Conservation (phyloP, 2,329 filamentous ascomycete genomes). For the Fusarium aywerte region DNA sequence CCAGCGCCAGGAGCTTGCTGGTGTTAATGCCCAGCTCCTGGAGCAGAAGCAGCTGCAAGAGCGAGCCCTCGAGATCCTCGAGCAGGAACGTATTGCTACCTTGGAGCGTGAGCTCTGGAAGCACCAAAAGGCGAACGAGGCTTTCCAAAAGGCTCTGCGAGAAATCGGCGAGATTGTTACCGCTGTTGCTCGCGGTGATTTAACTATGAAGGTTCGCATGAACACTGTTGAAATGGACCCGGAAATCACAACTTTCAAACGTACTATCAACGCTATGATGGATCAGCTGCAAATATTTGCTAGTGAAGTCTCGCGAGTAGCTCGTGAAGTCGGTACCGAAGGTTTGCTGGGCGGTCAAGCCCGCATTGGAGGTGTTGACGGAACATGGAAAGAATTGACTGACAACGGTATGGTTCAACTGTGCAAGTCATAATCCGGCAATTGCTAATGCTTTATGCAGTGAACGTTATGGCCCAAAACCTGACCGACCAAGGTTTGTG, state of each 20-base stretch:
- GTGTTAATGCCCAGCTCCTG: conserved; percentile 85
- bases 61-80: conserved; percentile 81
- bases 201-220: conserved; percentile 96
- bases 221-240: conserved; percentile 97
- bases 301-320: conserved; percentile 93
- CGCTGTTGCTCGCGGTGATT: conserved; percentile 91
- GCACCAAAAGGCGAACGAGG: conserved; percentile 97
- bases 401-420: conserved; percentile 71
- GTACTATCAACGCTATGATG: conserved; percentile 99
- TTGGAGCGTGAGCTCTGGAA: conserved; percentile 95
- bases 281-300: conserved; percentile 97
- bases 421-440: not conserved
- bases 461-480: conserved; percentile 87
- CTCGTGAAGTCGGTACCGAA: conserved; percentile 95
- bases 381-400: conserved; percentile 97
- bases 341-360: conserved; percentile 94
- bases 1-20: conserved; percentile 85
- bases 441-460: conserved; percentile 54
- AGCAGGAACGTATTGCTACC: conserved; percentile 86
- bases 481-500: conserved; percentile 75
- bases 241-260: conserved; percentile 97
- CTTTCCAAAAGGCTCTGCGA: conserved; percentile 95
- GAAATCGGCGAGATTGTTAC: conserved; percentile 99
- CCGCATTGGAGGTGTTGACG: conserved; percentile 91
- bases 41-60: conserved; percentile 88